These are phyloP conservation scores for Mycosphaerella arachidis DNA, from an alignment of 2,329 filamentous ascomycete genomes.

Conservation along the genomic window DNA sequence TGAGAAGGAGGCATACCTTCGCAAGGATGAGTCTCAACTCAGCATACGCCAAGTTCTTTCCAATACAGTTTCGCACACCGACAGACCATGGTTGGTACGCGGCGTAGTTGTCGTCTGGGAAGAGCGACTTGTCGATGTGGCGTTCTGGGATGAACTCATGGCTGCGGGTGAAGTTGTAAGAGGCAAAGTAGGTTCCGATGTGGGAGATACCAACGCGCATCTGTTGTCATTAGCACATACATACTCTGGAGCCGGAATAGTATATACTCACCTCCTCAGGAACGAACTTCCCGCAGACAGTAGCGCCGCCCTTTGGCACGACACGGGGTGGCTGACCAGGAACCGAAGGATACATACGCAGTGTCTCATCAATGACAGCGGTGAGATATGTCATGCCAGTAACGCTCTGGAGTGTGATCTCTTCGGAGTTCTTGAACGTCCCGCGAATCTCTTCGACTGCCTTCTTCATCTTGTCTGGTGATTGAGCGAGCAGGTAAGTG, in stretches of 20 bases:
- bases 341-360: slow-evolving; percentile 6
- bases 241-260: no score
- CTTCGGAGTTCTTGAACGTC: neutral
- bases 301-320: slow-evolving; percentile 6
- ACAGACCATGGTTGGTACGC: neutral
- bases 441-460: neutral
- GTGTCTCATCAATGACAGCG: slow-evolving; percentile 5
- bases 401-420: neutral
- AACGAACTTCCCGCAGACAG: slow-evolving; percentile 2
- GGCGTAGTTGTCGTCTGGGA: neutral
- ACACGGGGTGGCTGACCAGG: neutral
- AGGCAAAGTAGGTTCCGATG: neutral
- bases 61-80: neutral
- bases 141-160: neutral
- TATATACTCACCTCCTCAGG: neutral
- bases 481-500: neutral
- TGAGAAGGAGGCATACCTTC: neutral
- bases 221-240: neutral
- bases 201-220: neutral
- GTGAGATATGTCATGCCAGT: slow-evolving; percentile 12
- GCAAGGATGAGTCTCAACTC: neutral
- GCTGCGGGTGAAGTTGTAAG: neutral
- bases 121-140: neutral
- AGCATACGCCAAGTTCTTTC: neutral
- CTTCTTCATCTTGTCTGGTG: neutral